Evolutionary conservation across 1,284 basidiomycete species (phyloP), one percentile per base, ranked within the genome.

Genomic region (Puccinia coronata): DNA sequence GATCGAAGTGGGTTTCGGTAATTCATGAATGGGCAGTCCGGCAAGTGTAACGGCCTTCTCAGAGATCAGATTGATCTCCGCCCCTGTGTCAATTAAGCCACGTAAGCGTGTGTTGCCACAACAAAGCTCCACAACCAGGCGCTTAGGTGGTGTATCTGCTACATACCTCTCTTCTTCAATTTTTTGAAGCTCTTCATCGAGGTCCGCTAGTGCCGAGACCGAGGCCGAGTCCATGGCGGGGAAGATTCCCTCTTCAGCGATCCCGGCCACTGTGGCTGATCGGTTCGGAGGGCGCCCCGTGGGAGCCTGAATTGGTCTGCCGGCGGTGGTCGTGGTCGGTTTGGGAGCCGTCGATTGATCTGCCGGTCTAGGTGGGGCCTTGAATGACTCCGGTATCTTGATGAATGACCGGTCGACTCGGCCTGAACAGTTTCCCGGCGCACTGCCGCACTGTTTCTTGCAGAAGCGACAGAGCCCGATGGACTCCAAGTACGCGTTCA

Each of bases 381-480:
- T 31, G 23, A 63, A 63, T 5, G 59, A 8, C 3, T 14, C 3
- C 59, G 31, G 63, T 0, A 65, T 65, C 6, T 39, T 6, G 14
- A 65, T 25, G 34, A 28, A 39, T 2, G 31, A 39, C 1, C 41
- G 34, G 34, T 65, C n/a, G 0, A 65, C 5, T n/a, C 34, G 34
- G 25, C 28, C n/a, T 3, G 59, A 31, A 23, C 59, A 63, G 3
- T 9, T 23, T 2, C 41, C 41, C 36, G 63, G 36, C 8, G 34
- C 28, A 16, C 69, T 71, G 5, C 69, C 69, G 28, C 69, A 71
- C 6, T 51, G 18, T 11, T 53, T 55, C 25, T 72, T 72, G n/a
- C 70, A 72, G 31, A 55, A 72, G 36, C 55, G 70, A 49, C 69
- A 72, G 16, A 20, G 70, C 1, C 70, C 70, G 16, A 25, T 20